These are phyloP conservation scores for Synchytrium microbalum DNA, from an alignment of 371 early-diverging fungal genomes.

Conservation along the genomic window DNA sequence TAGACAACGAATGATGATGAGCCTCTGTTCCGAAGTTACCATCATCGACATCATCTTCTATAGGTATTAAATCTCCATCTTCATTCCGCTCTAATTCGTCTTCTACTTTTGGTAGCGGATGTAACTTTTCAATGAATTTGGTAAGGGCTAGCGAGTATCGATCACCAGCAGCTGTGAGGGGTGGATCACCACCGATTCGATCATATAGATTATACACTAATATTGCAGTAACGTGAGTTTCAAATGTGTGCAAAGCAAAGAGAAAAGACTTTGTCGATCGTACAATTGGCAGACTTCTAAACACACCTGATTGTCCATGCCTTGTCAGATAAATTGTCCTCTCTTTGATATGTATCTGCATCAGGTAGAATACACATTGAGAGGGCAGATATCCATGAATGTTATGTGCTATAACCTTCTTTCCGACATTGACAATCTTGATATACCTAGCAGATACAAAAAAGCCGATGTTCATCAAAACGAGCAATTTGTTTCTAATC, in stretches of 20 bases:
- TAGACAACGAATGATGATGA: slow-evolving; percentile 5
- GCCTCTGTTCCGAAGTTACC: slow-evolving; percentile 6
- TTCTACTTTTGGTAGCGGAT: slow-evolving; percentile 15
- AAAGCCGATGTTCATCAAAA: neutral
- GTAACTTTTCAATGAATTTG: slow-evolving; percentile 47
- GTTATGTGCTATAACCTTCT: slow-evolving; percentile 71
- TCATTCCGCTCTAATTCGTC: slow-evolving; percentile 1
- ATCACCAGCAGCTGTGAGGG: slow-evolving; percentile 55
- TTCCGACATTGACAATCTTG: slow-evolving; percentile 76
- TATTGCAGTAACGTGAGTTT: neutral
- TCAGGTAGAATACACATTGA: slow-evolving; percentile 79
- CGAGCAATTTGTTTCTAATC: too few species aligned
- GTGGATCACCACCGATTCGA: slow-evolving; percentile 70
- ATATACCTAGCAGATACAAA: slow-evolving; percentile 46
- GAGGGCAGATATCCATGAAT: slow-evolving; percentile 71
- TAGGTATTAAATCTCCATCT: neutral
- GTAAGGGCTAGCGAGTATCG: slow-evolving; percentile 58
- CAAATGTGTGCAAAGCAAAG: neutral
- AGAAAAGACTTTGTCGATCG: slow-evolving; percentile 2
- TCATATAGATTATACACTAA: slow-evolving; percentile 39
- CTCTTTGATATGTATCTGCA: slow-evolving; percentile 53
- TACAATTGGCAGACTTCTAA: slow-evolving; percentile 3
- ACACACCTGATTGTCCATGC: slow-evolving; percentile 58
- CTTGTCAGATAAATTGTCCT: slow-evolving; percentile 73
- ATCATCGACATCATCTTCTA: neutral